Evolutionary conservation across 306 rosid species (phyloP), one percentile per base, ranked within the genome.

Genomic region (Rosa rugosa): DNA sequence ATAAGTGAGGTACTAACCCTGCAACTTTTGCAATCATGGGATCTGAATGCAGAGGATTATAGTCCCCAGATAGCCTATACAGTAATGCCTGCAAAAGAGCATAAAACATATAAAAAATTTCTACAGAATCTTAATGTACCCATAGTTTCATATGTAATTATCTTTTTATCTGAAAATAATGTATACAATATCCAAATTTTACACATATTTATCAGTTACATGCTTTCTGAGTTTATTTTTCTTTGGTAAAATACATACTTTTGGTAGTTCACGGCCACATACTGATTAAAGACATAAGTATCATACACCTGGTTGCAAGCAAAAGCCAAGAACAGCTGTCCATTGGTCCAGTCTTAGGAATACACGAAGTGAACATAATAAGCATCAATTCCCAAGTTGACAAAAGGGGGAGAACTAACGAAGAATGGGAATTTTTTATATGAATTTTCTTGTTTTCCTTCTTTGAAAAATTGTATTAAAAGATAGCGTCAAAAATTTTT

Each of bases 31-130:
- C 98, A 64, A 95, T 12, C 76, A 65, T 57, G 51, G 98, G 98
- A 86, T 93, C 99, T 38, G 99, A 93, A 86, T 95, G 99, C 74
- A 95, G 90, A 81, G 96, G 99, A 76, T 93, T 95, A 79, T 93
- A 84, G 80, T 95, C 98, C 71, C 99, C 99, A 6, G 97, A 89
- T 69, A 95, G 82, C 82, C 96, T 87, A 76, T 95, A 95, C 66
- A 95, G 83, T 88, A 95, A 87, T 51, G 99, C 99, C 99, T 95
- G 96, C 83, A 86, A 73, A 87, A 83, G 54, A 73, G 59, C 70
- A 79, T 31, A 38, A 50, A 73, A 44, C 18, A 83, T 17, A 17
- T 14, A 46, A 49, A 38, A 47, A 60, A 16, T 38, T 57, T 31
- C 13, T 20, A 25, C 0, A 7, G 23, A 22, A 72, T 5, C 67